A percentile compares a stretch with the other conserved stretches of the same genome.
Evolutionary conservation across 129 eudicot species (phyloP).

Genomic region (Silybum marianum): DNA sequence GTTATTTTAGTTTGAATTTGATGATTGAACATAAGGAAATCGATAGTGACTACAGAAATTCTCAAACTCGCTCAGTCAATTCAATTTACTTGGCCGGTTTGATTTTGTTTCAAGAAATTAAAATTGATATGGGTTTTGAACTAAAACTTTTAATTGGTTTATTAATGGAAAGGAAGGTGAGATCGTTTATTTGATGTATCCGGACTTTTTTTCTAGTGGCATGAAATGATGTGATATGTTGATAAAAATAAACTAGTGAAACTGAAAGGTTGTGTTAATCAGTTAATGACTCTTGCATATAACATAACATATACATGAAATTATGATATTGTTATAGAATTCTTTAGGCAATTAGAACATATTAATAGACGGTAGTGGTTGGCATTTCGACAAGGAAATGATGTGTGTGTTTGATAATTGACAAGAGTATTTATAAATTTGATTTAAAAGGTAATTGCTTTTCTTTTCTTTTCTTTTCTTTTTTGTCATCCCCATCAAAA

Average conservation of each 20-base stretch:
- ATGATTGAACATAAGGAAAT: background rate
- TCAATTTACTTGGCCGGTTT: background rate
- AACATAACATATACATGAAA: background rate
- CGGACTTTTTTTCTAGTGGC: background rate
- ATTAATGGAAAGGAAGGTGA: background rate
- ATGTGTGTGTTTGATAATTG: background rate
- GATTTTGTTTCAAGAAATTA: background rate
- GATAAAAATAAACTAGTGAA: background rate
- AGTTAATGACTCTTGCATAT: background rate
- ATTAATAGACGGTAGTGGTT: background rate
- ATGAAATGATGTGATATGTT: background rate
- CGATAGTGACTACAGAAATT: background rate
- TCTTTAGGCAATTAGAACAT: background rate
- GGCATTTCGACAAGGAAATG: background rate
- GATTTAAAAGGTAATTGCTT: background rate
- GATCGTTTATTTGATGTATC: background rate
- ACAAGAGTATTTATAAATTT: background rate
- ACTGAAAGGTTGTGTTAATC: background rate
- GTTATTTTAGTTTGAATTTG: background rate
- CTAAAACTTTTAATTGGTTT: too few species aligned
- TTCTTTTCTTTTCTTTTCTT: too few species aligned
- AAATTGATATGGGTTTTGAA: background rate
- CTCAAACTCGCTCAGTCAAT: background rate
- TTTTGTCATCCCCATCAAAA: background rate
- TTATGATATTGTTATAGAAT: background rate